Evolutionary conservation across 1,284 basidiomycete species (phyloP).

Genomic region (Boletus sp.): DNA sequence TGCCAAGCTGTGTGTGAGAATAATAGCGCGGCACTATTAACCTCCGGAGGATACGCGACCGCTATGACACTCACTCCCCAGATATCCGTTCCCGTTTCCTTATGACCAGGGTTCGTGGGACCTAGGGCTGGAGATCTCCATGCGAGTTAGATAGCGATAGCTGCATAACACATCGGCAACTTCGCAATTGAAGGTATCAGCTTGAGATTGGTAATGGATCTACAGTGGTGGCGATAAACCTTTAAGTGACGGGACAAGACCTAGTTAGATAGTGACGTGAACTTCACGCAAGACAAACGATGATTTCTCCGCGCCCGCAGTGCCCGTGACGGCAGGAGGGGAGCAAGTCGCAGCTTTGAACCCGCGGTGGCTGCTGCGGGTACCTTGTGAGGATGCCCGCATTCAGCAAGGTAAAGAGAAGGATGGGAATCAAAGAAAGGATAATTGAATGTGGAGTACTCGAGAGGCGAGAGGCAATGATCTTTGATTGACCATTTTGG

Average conservation of each 20-base stretch:
- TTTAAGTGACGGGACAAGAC: background rate
- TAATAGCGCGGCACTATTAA: slow-evolving; percentile 13
- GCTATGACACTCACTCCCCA: slow-evolving; percentile 7
- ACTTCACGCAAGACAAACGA: background rate
- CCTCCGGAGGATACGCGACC: slow-evolving; percentile 19
- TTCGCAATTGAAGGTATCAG: background rate
- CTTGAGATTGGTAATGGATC: slow-evolving; percentile 3
- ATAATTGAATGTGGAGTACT: background rate
- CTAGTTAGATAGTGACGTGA: background rate
- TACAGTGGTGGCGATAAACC: slow-evolving; percentile 8
- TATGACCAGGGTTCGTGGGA: background rate
- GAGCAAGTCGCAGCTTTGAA: slow-evolving; percentile 9
- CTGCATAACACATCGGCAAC: slow-evolving; percentile 20
- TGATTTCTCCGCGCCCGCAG: slow-evolving; percentile 5
- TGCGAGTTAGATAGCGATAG: background rate
- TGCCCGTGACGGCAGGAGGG: background rate
- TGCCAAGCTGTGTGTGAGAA: slow-evolving; percentile 41
- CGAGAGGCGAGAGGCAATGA: slow-evolving; percentile 2
- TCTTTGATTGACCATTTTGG: slow-evolving; percentile 18
- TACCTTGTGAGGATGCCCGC: background rate
- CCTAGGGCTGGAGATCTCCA: background rate
- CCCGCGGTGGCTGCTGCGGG: slow-evolving; percentile 16
- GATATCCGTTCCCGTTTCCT: slow-evolving; percentile 1
- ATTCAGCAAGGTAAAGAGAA: background rate
- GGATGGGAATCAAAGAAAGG: background rate